Evolutionary conservation across 2,329 filamentous ascomycete species (phyloP).

Genomic region (Pezicula carpinea): DNA sequence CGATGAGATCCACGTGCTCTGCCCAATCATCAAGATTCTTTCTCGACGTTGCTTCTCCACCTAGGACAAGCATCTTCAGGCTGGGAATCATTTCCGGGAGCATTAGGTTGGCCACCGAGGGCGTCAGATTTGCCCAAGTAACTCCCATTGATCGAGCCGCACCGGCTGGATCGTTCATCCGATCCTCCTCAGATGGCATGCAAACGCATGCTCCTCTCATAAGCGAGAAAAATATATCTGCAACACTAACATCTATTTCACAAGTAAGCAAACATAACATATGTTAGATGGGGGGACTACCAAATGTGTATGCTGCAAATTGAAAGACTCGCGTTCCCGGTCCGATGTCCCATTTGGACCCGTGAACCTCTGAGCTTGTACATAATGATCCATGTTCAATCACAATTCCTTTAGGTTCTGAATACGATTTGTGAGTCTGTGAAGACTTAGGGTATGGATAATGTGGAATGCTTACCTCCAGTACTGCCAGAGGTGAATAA

Average conservation of each 20-base stretch:
- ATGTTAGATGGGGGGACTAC: too few species aligned
- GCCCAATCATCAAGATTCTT: too few species aligned
- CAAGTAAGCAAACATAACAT: too few species aligned
- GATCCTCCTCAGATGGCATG: conserved; percentile 6
- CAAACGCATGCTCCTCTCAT: conserved; percentile 3
- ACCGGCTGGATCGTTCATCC: conserved; percentile 3
- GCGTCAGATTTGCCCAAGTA: conserved; percentile 5
- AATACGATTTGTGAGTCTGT: too few species aligned
- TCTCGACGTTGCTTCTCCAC: conserved; percentile 46
- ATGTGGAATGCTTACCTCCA: too few species aligned
- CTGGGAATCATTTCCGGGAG: not conserved
- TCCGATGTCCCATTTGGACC: not conserved
- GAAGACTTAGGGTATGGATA: too few species aligned
- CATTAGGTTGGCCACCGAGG: conserved; percentile 2
- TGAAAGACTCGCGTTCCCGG: not conserved
- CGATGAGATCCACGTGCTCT: too few species aligned
- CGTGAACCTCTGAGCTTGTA: not conserved
- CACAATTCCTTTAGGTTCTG: too few species aligned
- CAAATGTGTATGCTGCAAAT: not conserved
- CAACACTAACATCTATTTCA: not conserved
- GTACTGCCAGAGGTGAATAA: too few species aligned
- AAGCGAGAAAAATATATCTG: not conserved
- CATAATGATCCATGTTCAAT: too few species aligned
- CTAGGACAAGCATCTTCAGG: conserved; percentile 1
- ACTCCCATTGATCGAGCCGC: conserved; percentile 1